These are phyloP conservation scores for Candida boleticola DNA, from an alignment of 805 yeast genomes.

Conservation along the genomic window DNA sequence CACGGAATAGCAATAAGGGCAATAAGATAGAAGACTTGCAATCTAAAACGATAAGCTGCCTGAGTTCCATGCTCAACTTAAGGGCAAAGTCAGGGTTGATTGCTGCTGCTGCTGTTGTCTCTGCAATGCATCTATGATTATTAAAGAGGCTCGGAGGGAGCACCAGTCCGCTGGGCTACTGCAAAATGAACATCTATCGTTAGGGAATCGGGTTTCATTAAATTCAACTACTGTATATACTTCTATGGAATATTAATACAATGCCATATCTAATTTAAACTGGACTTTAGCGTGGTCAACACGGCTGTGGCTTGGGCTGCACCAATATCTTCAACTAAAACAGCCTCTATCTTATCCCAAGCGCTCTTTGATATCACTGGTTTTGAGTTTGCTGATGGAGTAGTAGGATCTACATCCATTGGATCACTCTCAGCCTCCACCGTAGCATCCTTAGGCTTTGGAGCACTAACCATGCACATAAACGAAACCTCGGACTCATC, in stretches of 20 bases:
- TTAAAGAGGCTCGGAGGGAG: too few species aligned
- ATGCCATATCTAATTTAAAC: too few species aligned
- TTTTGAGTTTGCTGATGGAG: conserved; percentile 1
- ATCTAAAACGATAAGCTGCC: too few species aligned
- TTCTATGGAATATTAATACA: neutral
- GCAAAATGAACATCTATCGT: too few species aligned
- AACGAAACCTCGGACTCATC: conserved; percentile 29
- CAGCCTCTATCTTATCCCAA: conserved; percentile 42
- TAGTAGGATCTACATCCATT: neutral
- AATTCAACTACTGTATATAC: too few species aligned
- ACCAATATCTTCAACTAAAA: conserved; percentile 34
- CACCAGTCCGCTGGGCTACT: too few species aligned
- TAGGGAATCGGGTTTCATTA: too few species aligned
- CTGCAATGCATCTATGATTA: too few species aligned
- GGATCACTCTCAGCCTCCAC: conserved; percentile 3
- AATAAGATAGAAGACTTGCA: too few species aligned
- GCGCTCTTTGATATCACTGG: conserved; percentile 20
- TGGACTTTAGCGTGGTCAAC: conserved; percentile 14
- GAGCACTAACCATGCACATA: conserved; percentile 43
- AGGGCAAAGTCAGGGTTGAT: too few species aligned
- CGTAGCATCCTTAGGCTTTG: conserved; percentile 8
- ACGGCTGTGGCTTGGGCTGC: conserved; percentile 23
- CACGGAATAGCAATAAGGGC: neutral
- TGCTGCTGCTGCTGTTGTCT: too few species aligned
- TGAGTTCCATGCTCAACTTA: too few species aligned